A percentile compares a stretch with the other conserved stretches of the same genome.
Conservation (phyloP, 2,329 filamentous ascomycete species). For the Trichoderma guizhouense region DNA sequence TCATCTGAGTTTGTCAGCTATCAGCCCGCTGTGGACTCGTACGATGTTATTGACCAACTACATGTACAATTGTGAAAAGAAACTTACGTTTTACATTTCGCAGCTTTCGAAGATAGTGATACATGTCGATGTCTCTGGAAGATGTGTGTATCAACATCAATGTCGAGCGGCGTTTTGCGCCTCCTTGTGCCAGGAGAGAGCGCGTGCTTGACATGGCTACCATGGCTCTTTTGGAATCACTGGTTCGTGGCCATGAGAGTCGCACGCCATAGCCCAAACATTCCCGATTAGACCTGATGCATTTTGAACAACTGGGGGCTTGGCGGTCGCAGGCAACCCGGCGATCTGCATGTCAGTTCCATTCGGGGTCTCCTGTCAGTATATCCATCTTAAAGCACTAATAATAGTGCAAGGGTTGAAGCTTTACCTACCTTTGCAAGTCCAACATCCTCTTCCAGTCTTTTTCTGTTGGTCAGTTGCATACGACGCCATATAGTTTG, state of each 20-base stretch:
- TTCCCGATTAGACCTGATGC: neutral
- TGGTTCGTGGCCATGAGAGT: neutral
- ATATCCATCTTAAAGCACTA: neutral
- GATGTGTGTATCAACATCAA: neutral
- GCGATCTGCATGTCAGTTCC: neutral
- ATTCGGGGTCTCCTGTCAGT: neutral
- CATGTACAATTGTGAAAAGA: neutral
- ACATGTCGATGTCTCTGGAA: neutral
- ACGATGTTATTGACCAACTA: neutral
- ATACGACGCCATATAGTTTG: neutral
- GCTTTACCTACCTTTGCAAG: neutral
- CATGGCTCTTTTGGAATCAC: neutral
- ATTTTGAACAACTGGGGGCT: neutral
- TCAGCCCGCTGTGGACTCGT: neutral
- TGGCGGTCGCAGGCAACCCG: neutral
- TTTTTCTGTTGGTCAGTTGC: neutral
- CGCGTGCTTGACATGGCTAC: neutral
- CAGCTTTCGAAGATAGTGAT: neutral
- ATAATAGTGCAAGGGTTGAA: neutral
- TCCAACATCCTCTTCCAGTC: neutral
- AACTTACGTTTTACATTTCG: neutral
- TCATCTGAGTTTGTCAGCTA: neutral
- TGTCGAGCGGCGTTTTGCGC: neutral
- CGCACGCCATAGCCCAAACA: neutral
- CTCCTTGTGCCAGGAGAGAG: neutral